These are phyloP conservation scores for Cordyceps tenuipes DNA, from an alignment of 2,329 filamentous ascomycete species.

Conservation along the genomic window DNA sequence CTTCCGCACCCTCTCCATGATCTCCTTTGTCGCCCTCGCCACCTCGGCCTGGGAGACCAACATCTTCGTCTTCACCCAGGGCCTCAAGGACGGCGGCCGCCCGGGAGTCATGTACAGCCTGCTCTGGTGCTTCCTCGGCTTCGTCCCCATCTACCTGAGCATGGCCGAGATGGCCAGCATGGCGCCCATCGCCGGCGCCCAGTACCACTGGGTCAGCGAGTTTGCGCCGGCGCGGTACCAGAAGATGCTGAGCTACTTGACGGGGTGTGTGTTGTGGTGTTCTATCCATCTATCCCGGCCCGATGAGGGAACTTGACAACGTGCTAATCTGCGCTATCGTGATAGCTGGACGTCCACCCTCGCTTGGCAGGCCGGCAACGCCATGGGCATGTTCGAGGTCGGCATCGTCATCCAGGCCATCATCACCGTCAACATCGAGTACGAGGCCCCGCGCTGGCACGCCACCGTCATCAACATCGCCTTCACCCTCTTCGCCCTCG, in stretches of 20 bases:
- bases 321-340: neutral
- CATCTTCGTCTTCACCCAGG: slow-evolving; percentile 11
- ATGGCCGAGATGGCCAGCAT: slow-evolving; percentile 19
- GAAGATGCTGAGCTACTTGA: slow-evolving; percentile 11
- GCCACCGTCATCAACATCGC: slow-evolving; percentile 12
- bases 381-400: slow-evolving; percentile 12
- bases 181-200: slow-evolving; percentile 18
- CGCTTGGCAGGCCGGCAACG: slow-evolving; percentile 15
- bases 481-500: slow-evolving; percentile 6
- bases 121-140: slow-evolving; percentile 11
- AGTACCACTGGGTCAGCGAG: slow-evolving; percentile 18
- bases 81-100: slow-evolving; percentile 10
- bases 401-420: slow-evolving; percentile 14
- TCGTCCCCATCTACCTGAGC: slow-evolving; percentile 12
- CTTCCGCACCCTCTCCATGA: slow-evolving; percentile 9
- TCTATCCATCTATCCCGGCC: too few relatives aligned
- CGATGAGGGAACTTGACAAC: too few relatives aligned
- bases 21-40: slow-evolving; percentile 9
- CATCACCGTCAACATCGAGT: slow-evolving; percentile 12
- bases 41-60: slow-evolving; percentile 9
- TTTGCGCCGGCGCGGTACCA: slow-evolving; percentile 12
- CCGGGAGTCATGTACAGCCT: slow-evolving; percentile 10
- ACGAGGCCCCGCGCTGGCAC: slow-evolving; percentile 13
- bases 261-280: slow-evolving; percentile 10
- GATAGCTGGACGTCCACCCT: slow-evolving; percentile 14